Evolutionary conservation across 2,329 filamentous ascomycete genomes (phyloP).

Genomic region (Onygena corvina): DNA sequence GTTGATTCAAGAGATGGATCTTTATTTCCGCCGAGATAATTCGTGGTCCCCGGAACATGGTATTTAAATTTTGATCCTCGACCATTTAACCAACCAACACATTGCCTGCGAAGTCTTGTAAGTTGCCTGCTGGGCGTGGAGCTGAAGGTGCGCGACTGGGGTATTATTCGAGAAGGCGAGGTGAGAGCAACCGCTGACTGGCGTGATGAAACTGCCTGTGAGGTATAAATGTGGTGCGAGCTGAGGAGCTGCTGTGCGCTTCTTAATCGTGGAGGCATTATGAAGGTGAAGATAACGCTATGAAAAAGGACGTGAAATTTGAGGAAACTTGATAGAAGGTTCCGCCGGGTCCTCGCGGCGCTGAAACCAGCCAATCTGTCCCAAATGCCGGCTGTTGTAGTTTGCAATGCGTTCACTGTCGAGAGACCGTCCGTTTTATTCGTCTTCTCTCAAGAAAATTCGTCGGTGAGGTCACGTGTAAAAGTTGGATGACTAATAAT

Average conservation of each 20-base stretch:
- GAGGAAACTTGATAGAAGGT: background rate
- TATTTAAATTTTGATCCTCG: constrained; percentile 40
- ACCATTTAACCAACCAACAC: constrained; percentile 43
- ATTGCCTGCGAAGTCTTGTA: constrained; percentile 32
- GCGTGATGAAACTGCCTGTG: constrained; percentile 22
- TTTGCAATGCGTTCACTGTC: background rate
- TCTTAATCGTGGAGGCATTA: constrained; percentile 33
- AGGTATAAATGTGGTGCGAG: constrained; percentile 15
- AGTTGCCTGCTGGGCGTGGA: constrained; percentile 14
- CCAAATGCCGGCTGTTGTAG: background rate
- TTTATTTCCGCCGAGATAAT: constrained; percentile 46
- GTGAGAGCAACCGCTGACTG: background rate
- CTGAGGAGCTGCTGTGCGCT: constrained; percentile 24
- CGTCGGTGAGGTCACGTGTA: background rate
- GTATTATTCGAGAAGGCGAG: constrained; percentile 11
- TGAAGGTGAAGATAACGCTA: constrained; percentile 10
- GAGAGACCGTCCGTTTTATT: background rate
- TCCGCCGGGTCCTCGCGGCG: background rate
- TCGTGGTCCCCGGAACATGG: constrained; percentile 40
- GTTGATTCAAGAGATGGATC: too few relatives aligned
- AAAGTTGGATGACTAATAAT: background rate
- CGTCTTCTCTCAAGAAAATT: background rate
- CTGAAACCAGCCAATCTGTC: background rate
- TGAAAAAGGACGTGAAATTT: too few relatives aligned
- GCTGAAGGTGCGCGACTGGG: constrained; percentile 9